Evolutionary conservation across 768 basidiomycete species (phyloP), one percentile per base, ranked within the genome.

Genomic region (Daedaleopsis sinensis): DNA sequence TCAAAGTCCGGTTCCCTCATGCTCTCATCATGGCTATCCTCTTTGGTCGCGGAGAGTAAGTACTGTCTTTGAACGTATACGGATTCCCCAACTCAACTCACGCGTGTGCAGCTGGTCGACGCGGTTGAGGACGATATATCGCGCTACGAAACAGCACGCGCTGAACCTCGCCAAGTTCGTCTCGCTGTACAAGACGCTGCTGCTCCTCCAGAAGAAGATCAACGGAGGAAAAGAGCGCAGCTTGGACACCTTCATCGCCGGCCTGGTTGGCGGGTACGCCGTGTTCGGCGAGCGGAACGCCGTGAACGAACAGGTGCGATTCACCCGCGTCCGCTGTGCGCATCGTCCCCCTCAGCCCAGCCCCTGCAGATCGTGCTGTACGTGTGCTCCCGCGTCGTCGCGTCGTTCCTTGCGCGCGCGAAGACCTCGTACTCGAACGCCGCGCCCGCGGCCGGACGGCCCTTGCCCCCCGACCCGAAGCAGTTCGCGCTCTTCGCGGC

Each of bases 21-120:
- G 96, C 96, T 1, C 79, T 98, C 32, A 89, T 98, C 52, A 98
- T 98, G 96, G 91, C 94, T 23, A 84, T 97, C 62, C 79, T 98
- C 44, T 98, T 98, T 70, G 94, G 94, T 36, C 84, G 89, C 51
- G 94, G 94, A 78, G 85, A 91, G 94, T 97, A 67, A 74, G 93
- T 85, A 27, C 62, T 62, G 38, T 42, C 44, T 32, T 37, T 32
- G n/a, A 24, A 23, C 7, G n/a, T 15, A 12, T 23, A 57, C 70
- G 62, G 19, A 21, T 42, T 16, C 24, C 53, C 46, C 27, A 32
- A 32, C 43, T 64, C 57, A 55, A 59, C 32, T 57, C 67, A 21
- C 65, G 32, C 12, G 15, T 27, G 23, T 52, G 12, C 21, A 96
- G 94, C 71, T 91, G 90, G 91, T 77, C 78, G 69, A 70, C 84